Base-by-base conservation (phyloP, 2,329 filamentous ascomycete genomes). In the Xylariaceae sp. region DNA sequence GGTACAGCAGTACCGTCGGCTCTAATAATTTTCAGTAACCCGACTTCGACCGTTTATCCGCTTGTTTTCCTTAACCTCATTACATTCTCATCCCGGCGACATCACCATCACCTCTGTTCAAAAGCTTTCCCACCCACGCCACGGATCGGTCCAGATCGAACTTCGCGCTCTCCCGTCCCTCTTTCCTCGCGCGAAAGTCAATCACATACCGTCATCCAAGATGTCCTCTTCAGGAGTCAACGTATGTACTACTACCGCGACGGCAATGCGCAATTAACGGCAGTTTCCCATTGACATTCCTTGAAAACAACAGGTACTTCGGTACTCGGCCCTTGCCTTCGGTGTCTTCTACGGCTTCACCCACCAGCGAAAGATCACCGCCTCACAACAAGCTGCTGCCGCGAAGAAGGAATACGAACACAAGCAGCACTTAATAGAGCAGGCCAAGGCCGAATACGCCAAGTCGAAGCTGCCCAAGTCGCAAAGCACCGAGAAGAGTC, bases 281-380 rank as follows among this genome's bases (percentile, higher is more conserved):
- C 24, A 19, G 24, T 16, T 12, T 29, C n/a, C n/a, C 31, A 31
- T 39, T 44, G 29, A 47, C 36, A 9, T 24, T 19, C 13, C 15
- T 27, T 2, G n/a, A 19, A n/a, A n/a, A 14, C 21, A 56, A 36
- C 67, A 98, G 92, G 90, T 98, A 67, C 79, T 97, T 67, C 89
- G 92, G 70, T 98, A 90, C 78, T 90, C 88, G 62, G 89, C 89
- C 63, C 85, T 98, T 54, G 85, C 82, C 61, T 74, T 88, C 60
- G 92, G 92, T 64, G 72, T 97, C 63, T 83, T 95, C 71, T 98
- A 98, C 74, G 92, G 92, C 66, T 81, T 95, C 73, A 86, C 83
- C 68, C 90, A 95, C 74, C 92, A 98, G 73, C 75, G 83, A 61
- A 77, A 79, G 48, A 83, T 98, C 66, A 82, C 71, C 54, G 67